Base-by-base conservation (phyloP, 208 protist genomes). In the Blastocrithidia nonstop region DNA sequence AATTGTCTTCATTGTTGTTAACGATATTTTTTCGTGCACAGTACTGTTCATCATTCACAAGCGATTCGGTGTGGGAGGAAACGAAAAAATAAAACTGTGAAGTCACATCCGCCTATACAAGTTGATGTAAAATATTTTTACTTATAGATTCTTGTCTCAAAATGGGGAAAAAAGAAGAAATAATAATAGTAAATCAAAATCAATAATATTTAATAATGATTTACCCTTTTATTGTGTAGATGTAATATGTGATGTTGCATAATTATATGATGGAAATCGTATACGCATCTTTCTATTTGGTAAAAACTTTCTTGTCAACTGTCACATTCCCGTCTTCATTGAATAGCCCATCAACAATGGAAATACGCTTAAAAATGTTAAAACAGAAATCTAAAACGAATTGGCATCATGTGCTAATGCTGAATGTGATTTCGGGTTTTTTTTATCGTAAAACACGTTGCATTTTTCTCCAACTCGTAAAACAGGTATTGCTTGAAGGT, bases 361-460 rank as follows among this genome's bases (percentile, higher is more conserved):
- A 28, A 91, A 87, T 31, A 84, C 62, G 9, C 71, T 67, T 24
- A 86, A 50, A 46, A 84, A 91, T 22, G 54, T 55, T 15, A 91
- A 32, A 31, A 91, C 61, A 3, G 77, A 85, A 29, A 91, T 88
- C 33, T 91, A 73, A 54, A 85, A 87, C 2, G 77, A 88, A 57
- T 91, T 91, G 6, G 82, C 82, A 41, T 88, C 82, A 35, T 88
- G 77, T 0, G 82, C 82, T 3, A 91, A 48, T 13, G 82, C 82
- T 1, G 73, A 79, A 52, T 79, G 75, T 7, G 57, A 35, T 7
- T 49, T 57, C 15, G 77, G 68, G 26, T 88, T 66, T 44, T 79
- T 75, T 65, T 86, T 88, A 39, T 84, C 70, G 54, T 91, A 91
- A 44, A 88, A 86, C 7, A 91, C 77, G 16, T 58, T 80, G 66